These are phyloP conservation scores for Fusarium concolor DNA, from an alignment of 2,329 filamentous ascomycete genomes.

Conservation along the genomic window DNA sequence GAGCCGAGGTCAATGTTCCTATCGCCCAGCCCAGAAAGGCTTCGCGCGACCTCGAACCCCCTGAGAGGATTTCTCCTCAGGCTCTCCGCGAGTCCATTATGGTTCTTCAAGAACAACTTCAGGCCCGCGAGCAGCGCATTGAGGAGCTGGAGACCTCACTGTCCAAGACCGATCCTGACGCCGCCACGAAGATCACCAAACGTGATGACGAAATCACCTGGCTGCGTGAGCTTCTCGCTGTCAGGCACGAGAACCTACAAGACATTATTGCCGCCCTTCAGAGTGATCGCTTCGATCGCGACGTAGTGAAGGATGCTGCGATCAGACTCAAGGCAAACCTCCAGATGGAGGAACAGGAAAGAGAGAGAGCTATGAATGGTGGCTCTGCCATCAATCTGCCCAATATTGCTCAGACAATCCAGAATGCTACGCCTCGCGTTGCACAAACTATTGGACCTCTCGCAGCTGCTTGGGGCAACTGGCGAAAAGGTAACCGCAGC, in stretches of 20 bases:
- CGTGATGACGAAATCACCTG: slow-evolving; percentile 94
- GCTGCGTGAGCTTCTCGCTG: slow-evolving; percentile 91
- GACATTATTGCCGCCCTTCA: slow-evolving; percentile 88
- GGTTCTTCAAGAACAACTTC: slow-evolving; percentile 95
- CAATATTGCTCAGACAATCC: slow-evolving; percentile 80
- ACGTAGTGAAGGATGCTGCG: slow-evolving; percentile 86
- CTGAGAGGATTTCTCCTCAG: slow-evolving; percentile 92
- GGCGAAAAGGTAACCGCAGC: slow-evolving; percentile 78
- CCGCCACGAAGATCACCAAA: slow-evolving; percentile 85
- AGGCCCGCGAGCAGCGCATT: slow-evolving; percentile 90
- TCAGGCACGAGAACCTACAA: slow-evolving; percentile 89
- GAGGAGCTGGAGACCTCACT: slow-evolving; percentile 84
- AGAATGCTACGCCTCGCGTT: slow-evolving; percentile 83
- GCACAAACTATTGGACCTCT: slow-evolving; percentile 81
- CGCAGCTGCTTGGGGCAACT: slow-evolving; percentile 96
- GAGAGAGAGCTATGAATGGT: slow-evolving; percentile 83
- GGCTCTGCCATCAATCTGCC: slow-evolving; percentile 75
- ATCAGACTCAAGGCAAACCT: slow-evolving; percentile 94
- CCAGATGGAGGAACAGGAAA: slow-evolving; percentile 98
- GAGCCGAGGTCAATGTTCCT: slow-evolving; percentile 52
- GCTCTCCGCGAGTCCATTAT: slow-evolving; percentile 95
- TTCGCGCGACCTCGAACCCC: slow-evolving; percentile 62
- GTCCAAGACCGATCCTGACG: slow-evolving; percentile 77
- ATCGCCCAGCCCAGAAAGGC: slow-evolving; percentile 39
- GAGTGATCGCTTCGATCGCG: slow-evolving; percentile 78